Evolutionary conservation across 768 basidiomycete genomes (phyloP).

Genomic region (Macrolepiota fuliginosa): DNA sequence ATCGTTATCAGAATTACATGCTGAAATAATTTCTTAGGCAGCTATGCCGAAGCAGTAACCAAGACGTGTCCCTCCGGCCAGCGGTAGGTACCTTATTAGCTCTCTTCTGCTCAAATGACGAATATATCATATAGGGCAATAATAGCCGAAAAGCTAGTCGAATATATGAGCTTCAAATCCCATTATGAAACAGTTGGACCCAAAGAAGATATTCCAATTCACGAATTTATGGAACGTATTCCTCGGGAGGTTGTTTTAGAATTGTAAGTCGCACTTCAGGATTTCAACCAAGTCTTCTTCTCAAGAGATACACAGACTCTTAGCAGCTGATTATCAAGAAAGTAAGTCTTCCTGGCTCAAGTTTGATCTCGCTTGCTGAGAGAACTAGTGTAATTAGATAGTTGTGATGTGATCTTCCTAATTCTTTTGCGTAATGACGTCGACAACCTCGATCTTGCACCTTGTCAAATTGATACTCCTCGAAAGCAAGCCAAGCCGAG

Average conservation of each 20-base stretch:
- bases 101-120: not conserved
- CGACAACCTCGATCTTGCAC: too few species aligned
- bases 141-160: conserved; percentile 84
- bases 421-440: not conserved
- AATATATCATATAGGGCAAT: conserved; percentile 40
- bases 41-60: conserved; percentile 72
- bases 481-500: not conserved
- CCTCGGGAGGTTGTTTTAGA: conserved; percentile 87
- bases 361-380: not conserved
- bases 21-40: conserved; percentile 40
- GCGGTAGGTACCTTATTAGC: conserved; percentile 42
- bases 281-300: not conserved
- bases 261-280: conserved; percentile 53
- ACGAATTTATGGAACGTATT: conserved; percentile 80
- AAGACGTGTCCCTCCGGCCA: conserved; percentile 69
- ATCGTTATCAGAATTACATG: not conserved
- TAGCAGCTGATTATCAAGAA: conserved; percentile 69
- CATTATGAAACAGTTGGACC: conserved; percentile 68
- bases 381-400: conserved; percentile 10
- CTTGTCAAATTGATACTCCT: not conserved
- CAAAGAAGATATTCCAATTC: conserved; percentile 74
- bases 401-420: conserved; percentile 12
- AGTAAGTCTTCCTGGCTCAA: conserved; percentile 29
- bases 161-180: conserved; percentile 85
- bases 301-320: conserved; percentile 32